Base-by-base conservation (phyloP, 2,329 filamentous ascomycete genomes). In the Gyromitra esculenta region DNA sequence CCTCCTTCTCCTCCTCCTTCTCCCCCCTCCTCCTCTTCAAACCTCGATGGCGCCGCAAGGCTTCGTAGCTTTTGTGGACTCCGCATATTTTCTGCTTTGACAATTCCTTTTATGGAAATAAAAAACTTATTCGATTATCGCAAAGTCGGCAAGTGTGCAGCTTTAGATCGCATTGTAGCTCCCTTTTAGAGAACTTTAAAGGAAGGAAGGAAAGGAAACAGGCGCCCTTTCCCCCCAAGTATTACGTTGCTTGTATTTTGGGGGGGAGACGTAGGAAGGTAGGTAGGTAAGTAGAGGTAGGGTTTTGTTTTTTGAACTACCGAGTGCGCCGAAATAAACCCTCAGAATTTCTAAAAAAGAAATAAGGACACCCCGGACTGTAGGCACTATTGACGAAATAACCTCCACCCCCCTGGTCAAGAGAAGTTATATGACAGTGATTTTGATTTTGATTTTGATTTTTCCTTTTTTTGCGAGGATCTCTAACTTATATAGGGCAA, bases 401-500 rank as follows among this genome's bases (percentile, higher is more conserved):
- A 31, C 25, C 25, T 31, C 25, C 25, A 31, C 2, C 25, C 25
- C 43, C 57, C 35, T 71, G 45, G 45, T 56, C 18, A 21, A 21
- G 18, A 71, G 35, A 21, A 45, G 18, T 5, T 35, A 41, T 75
- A 63, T 54, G 50, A 60, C 21, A 52, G 31, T n/a, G 25, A 31
- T 31, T 31, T 31, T 31, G 18, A 31, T 31, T 31, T 31, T 31
- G 18, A 21, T 21, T 21, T 21, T 21, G 18, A 21, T 21, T 31
- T 31, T 31, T 31, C 4, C 25, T 4, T 31, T 31, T 31, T 31
- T 37, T 18, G 67, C 54, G 75, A 76, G 66, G 45, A 71, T 75
- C 72, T 48, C 66, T 71, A 72, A 43, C 72, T 77, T 77, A 76
- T 77, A 72, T 72, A 77, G 72, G 52, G 21, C 76, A 76, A 77